These are phyloP conservation scores for Pyrus hybrid DNA, from an alignment of 331 rosid species.

Conservation along the genomic window DNA sequence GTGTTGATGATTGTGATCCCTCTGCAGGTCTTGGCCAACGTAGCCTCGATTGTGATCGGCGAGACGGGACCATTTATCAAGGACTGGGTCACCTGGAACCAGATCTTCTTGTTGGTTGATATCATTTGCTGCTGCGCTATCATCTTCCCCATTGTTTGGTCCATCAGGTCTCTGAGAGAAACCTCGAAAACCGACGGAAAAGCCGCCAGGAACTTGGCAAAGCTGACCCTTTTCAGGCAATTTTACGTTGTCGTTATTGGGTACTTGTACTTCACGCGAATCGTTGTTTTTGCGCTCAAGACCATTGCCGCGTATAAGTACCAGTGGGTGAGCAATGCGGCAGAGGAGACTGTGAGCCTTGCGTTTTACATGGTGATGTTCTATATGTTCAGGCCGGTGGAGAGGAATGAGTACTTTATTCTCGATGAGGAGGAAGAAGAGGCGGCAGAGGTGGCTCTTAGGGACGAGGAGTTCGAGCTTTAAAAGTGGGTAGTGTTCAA, in stretches of 20 bases:
- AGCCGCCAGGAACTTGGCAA: conserved; percentile 71
- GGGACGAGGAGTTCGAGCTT: conserved; percentile 87
- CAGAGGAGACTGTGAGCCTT: conserved; percentile 80
- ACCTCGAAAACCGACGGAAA: conserved; percentile 86
- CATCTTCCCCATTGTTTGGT: conserved; percentile 90
- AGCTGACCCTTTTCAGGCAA: conserved; percentile 78
- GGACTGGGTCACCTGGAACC: conserved; percentile 95
- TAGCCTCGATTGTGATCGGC: conserved; percentile 78
- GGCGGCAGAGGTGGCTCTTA: conserved; percentile 80
- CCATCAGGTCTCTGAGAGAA: conserved; percentile 71
- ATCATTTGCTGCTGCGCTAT: conserved; percentile 86
- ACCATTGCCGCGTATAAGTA: conserved; percentile 87
- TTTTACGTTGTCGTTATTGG: conserved; percentile 87
- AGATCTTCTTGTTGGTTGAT: conserved; percentile 81
- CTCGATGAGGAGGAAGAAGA: conserved; percentile 91
- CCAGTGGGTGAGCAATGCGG: conserved; percentile 89
- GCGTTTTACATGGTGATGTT: conserved; percentile 62
- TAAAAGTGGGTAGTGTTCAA: conserved; percentile 25
- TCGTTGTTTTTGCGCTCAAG: conserved; percentile 77
- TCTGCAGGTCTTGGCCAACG: conserved; percentile 77
- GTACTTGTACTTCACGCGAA: conserved; percentile 71
- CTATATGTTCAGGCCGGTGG: conserved; percentile 77
- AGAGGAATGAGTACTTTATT: conserved; percentile 63
- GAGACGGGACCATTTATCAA: conserved; percentile 86
- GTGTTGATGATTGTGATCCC: conserved; percentile 90